Evolutionary conservation across 2,329 filamentous ascomycete species (phyloP), one percentile per base, ranked within the genome.

Genomic region (Venturia carpophila): DNA sequence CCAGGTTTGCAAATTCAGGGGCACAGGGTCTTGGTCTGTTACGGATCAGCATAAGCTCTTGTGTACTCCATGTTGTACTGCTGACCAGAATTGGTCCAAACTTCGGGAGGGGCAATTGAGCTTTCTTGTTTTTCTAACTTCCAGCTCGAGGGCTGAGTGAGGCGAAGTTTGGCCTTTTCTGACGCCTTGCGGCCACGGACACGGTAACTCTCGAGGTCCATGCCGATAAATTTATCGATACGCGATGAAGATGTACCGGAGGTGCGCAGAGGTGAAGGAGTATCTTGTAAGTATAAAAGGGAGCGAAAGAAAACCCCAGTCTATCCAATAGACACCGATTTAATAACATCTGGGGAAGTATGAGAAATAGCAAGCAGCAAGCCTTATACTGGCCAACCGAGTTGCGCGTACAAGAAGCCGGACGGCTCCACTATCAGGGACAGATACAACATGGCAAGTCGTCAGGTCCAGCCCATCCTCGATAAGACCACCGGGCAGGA

Each of bases 1-100:
- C 64, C 64, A 66, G 7, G 42, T 64, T 24, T 47, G 43, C 4
- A 58, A 5, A 15, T 66, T 45, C 30, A 43, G 15, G 10, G 60
- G 61, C 4, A 64, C 61, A 13, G 64, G 64, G 27, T 66, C 64
- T 34, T 47, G 41, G 62, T 65, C 64, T 65, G n/a, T 41, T 11
- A 13, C 34, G 27, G 11, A 15, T 60, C 27, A 60, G 41, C 13
- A 60, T 17, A 24, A 21, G 21, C 11, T 43, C 34, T 21, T 37
- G 58, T 41, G 24, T 4, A n/a, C 21, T 11, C n/a, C 11, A 4
- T 5, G 5, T 41, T 60, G 7, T n/a, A 10, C 24, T n/a, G 15
- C 61, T 45, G 15, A 63, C 43, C 61, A 45, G 39, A 21, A 43
- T 65, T 65, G 41, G 37, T 60, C 63, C 63, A 65, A 27, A 64